These are phyloP conservation scores for Verticillium zaregamsianum DNA, from an alignment of 2,329 filamentous ascomycete genomes.

Conservation along the genomic window DNA sequence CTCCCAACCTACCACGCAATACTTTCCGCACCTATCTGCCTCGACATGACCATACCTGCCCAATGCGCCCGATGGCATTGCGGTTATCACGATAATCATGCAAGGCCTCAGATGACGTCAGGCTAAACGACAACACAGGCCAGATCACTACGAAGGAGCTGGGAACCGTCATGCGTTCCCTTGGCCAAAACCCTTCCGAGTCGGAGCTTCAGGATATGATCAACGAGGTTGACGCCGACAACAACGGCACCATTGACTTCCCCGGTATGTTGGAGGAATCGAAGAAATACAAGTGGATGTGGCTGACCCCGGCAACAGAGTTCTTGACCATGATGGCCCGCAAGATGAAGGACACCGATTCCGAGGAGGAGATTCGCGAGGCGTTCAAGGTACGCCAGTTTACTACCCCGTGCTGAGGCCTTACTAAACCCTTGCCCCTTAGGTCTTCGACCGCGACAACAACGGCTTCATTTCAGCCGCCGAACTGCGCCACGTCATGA, in stretches of 20 bases:
- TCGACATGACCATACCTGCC: background rate
- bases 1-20: background rate
- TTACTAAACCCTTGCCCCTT: background rate
- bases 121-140: conserved; percentile 46
- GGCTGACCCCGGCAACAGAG: conserved; percentile 48
- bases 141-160: conserved; percentile 91
- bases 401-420: conserved; percentile 13
- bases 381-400: conserved; percentile 70
- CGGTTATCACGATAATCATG: background rate
- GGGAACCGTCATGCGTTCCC: conserved; percentile 84
- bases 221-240: conserved; percentile 88
- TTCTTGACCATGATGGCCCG: conserved; percentile 92
- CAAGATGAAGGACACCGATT: conserved; percentile 93
- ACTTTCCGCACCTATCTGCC: background rate
- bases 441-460: conserved; percentile 84
- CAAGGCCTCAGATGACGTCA: background rate
- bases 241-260: conserved; percentile 90
- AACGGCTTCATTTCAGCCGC: conserved; percentile 89
- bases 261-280: conserved; percentile 59
- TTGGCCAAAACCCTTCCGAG: conserved; percentile 86
- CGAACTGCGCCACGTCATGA: conserved; percentile 87
- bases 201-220: conserved; percentile 92
- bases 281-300: background rate
- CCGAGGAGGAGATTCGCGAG: conserved; percentile 85
- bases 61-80: background rate